A percentile compares a stretch with the other conserved stretches of the same genome.
Evolutionary conservation across 2,329 filamentous ascomycete genomes (phyloP).

Genomic region (Diaporthe ampelina): DNA sequence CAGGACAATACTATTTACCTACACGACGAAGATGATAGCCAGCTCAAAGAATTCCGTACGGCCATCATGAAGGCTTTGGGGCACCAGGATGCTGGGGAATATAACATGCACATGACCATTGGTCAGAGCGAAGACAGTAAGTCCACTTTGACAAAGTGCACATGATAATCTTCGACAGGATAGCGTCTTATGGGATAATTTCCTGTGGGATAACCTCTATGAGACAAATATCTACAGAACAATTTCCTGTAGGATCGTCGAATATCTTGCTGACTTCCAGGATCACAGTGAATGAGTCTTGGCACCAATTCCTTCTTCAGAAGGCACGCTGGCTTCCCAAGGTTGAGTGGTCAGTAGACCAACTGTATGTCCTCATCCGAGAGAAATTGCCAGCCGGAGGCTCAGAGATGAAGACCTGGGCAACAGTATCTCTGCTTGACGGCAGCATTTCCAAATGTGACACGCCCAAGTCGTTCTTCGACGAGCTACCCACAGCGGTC

Average conservation of each 20-base stretch:
- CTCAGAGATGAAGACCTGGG: slow-evolving; percentile 70
- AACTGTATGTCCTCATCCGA: slow-evolving; percentile 67
- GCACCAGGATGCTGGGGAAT: slow-evolving; percentile 47
- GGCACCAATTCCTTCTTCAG: slow-evolving; percentile 65
- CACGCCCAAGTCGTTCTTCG: slow-evolving; percentile 45
- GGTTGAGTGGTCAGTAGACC: slow-evolving; percentile 62
- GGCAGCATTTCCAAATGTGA: slow-evolving; percentile 46
- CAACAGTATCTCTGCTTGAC: slow-evolving; percentile 56
- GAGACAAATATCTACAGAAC: not conserved
- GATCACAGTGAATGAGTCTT: slow-evolving; percentile 49
- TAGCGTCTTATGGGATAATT: not conserved
- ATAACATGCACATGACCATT: slow-evolving; percentile 70
- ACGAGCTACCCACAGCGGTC: slow-evolving; percentile 5
- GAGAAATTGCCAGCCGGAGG: slow-evolving; percentile 53
- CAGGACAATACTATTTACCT: slow-evolving; percentile 66
- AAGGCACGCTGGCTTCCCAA: slow-evolving; percentile 65
- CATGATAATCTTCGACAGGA: too few species aligned
- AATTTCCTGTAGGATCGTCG: not conserved
- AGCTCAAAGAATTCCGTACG: slow-evolving; percentile 52
- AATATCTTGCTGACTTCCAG: not conserved
- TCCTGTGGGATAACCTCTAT: not conserved
- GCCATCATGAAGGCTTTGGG: slow-evolving; percentile 55
- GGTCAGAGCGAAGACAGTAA: slow-evolving; percentile 66
- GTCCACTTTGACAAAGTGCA: not conserved
- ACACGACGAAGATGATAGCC: slow-evolving; percentile 47